Percentiles rank a stretch among this genome's conserved stretches.
Evolutionary conservation across 345 rosid species (phyloP).

Genomic region (Balakata baccata): DNA sequence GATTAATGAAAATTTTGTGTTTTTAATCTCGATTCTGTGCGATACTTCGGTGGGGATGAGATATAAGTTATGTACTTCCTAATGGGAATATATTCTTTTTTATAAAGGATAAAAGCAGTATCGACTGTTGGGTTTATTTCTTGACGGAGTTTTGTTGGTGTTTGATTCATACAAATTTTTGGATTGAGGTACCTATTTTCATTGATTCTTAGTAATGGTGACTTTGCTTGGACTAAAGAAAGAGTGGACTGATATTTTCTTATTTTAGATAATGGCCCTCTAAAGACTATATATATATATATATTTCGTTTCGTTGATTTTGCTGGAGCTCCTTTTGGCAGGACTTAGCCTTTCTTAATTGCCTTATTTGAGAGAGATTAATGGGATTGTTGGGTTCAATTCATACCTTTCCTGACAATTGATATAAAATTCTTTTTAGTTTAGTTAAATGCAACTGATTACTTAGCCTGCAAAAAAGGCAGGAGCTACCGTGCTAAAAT

Average conservation of each 20-base stretch:
- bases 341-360: slow-evolving; percentile 17
- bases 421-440: neutral
- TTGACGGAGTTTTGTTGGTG: neutral
- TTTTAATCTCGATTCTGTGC: slow-evolving; percentile 1
- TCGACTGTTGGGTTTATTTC: neutral
- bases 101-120: neutral
- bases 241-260: slow-evolving; percentile 1
- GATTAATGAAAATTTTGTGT: neutral
- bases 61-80: slow-evolving; percentile 2
- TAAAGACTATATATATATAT: too few species aligned
- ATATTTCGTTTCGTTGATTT: too few species aligned
- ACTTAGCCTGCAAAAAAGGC: slow-evolving; percentile 28
- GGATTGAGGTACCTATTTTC: neutral
- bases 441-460: slow-evolving; percentile 9
- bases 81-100: neutral
- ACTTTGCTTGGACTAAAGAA: slow-evolving; percentile 13
- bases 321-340: slow-evolving; percentile 18
- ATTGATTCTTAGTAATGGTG: slow-evolving; percentile 5
- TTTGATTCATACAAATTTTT: neutral
- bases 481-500: slow-evolving; percentile 18
- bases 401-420: slow-evolving; percentile 13
- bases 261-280: slow-evolving; percentile 15
- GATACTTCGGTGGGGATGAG: neutral
- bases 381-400: slow-evolving; percentile 24
- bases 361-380: slow-evolving; percentile 11